These are phyloP conservation scores for Colletotrichum sp. DNA, from an alignment of 2,329 filamentous ascomycete species.

Conservation along the genomic window DNA sequence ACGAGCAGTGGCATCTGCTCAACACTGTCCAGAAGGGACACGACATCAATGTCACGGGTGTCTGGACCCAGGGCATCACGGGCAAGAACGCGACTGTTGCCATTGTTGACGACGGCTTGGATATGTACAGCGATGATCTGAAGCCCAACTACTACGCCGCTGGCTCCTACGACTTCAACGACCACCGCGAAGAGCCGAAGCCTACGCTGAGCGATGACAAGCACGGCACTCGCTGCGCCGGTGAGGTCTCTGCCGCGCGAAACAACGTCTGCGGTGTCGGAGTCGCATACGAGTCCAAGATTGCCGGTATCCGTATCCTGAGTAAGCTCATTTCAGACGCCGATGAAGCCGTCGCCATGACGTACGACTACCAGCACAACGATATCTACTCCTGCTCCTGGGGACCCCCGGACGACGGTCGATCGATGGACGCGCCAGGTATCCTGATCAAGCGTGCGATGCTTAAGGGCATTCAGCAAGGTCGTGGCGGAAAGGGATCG, in stretches of 20 bases:
- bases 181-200: constrained; percentile 77
- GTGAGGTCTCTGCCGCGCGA: constrained; percentile 89
- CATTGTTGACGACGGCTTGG: constrained; percentile 94
- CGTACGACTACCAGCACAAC: constrained; percentile 89
- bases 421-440: constrained; percentile 91
- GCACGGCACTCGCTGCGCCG: constrained; percentile 93
- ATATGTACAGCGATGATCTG: constrained; percentile 93
- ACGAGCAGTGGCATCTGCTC: constrained; percentile 93
- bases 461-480: constrained; percentile 89
- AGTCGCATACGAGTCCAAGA: constrained; percentile 88
- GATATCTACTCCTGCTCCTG: constrained; percentile 99
- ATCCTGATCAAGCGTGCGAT: constrained; percentile 89
- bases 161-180: constrained; percentile 97
- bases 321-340: constrained; percentile 89
- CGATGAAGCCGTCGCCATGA: constrained; percentile 91
- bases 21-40: constrained; percentile 83
- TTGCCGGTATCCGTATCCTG: constrained; percentile 91
- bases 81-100: constrained; percentile 89
- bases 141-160: constrained; percentile 92
- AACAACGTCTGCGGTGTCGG: constrained; percentile 97
- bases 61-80: constrained; percentile 91
- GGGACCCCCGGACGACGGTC: constrained; percentile 93
- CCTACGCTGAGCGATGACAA: constrained; percentile 84
- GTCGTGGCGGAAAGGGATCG: constrained; percentile 81
- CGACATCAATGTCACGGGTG: constrained; percentile 93